These are phyloP conservation scores for Globisporangium irregulare DNA, from an alignment of 352 stramenopile species.

Conservation along the genomic window DNA sequence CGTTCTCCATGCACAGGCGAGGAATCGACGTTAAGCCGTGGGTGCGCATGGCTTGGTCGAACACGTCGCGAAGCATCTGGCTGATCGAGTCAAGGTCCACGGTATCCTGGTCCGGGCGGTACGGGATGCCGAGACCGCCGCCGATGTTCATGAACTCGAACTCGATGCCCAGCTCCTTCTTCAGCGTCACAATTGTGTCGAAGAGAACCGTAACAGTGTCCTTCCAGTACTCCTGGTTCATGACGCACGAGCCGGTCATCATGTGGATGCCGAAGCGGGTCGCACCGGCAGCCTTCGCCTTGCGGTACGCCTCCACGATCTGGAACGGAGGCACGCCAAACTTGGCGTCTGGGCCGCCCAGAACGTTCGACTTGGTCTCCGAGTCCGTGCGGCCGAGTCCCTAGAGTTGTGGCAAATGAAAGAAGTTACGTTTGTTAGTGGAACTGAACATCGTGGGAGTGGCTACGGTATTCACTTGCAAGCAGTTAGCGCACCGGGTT, in stretches of 20 bases:
- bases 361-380: slow-evolving; percentile 87
- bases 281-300: slow-evolving; percentile 69
- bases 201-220: slow-evolving; percentile 86
- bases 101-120: slow-evolving; percentile 65
- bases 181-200: slow-evolving; percentile 73
- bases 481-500: slow-evolving; percentile 45
- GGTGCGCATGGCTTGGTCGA: slow-evolving; percentile 69
- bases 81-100: slow-evolving; percentile 72
- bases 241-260: slow-evolving; percentile 90
- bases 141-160: slow-evolving; percentile 93
- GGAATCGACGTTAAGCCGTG: slow-evolving; percentile 63
- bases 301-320: slow-evolving; percentile 86
- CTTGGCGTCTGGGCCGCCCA: slow-evolving; percentile 86
- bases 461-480: not conserved
- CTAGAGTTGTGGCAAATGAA: slow-evolving; percentile 6
- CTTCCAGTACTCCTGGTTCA: slow-evolving; percentile 88
- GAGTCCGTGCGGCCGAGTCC: slow-evolving; percentile 86
- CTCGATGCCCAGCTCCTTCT: slow-evolving; percentile 79
- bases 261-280: slow-evolving; percentile 91
- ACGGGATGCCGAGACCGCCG: slow-evolving; percentile 85
- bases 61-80: slow-evolving; percentile 73
- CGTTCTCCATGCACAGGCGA: slow-evolving; percentile 88
- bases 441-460: not conserved
- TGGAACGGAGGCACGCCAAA: slow-evolving; percentile 87
- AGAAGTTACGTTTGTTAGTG: not conserved